Conservation (phyloP, 2,329 filamentous ascomycete species). For the Huntiella savannae region DNA sequence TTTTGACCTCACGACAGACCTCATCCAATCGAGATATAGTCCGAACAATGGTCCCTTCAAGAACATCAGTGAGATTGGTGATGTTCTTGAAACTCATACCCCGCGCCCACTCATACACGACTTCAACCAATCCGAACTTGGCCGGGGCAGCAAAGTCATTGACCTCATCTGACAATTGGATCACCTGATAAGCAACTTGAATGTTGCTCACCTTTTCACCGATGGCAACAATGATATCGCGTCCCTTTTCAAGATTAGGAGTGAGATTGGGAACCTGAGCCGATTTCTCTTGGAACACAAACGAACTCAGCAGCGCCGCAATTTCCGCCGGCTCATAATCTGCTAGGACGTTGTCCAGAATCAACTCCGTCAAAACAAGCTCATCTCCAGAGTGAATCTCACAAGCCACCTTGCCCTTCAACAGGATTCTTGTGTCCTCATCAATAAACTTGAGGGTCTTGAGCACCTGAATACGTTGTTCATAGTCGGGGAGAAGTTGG, state of each 20-base stretch:
- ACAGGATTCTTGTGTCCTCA: constrained; percentile 64
- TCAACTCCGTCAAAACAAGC: constrained; percentile 83
- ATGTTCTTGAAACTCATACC: constrained; percentile 99
- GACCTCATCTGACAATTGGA: constrained; percentile 71
- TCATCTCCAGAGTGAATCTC: constrained; percentile 96
- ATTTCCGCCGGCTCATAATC: constrained; percentile 95
- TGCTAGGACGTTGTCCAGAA: constrained; percentile 89
- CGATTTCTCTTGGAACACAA: constrained; percentile 97
- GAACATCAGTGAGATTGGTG: constrained; percentile 82
- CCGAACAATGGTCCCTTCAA: constrained; percentile 91
- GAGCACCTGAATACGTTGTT: constrained; percentile 81
- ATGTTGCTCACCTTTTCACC: constrained; percentile 82
- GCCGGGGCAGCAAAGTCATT: constrained; percentile 81
- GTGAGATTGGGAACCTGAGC: constrained; percentile 64
- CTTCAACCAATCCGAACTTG: constrained; percentile 85
- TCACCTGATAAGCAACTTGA: constrained; percentile 81
- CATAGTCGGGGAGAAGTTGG: constrained; percentile 86
- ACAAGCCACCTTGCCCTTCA: constrained; percentile 96
- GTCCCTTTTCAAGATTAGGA: constrained; percentile 60
- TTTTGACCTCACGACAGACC: constrained; percentile 93
- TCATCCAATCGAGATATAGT: constrained; percentile 89
- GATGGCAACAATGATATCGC: constrained; percentile 71
- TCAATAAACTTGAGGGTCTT: constrained; percentile 89
- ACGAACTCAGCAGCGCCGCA: constrained; percentile 76
- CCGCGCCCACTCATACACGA: constrained; percentile 95